phyloP scores from a whole-genome alignment of 495 filamentous ascomycete species.

The Penicillium longicatenatum region DNA sequence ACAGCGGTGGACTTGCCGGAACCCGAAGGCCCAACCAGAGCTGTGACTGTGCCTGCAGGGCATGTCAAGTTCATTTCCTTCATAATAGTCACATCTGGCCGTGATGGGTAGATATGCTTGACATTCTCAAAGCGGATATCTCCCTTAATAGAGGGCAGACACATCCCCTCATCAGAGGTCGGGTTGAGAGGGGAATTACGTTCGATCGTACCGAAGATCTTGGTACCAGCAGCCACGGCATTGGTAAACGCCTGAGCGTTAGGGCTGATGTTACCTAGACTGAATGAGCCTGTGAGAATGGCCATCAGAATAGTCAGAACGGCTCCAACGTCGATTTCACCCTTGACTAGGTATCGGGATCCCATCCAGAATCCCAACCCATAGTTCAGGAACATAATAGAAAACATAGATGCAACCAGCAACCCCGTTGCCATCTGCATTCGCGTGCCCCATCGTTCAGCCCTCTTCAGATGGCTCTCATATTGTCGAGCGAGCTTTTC shows the following conservation, averaged over 20 bases:
- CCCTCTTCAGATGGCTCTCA: conserved; percentile 68
- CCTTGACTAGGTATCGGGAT: conserved; percentile 70
- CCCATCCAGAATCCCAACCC: conserved; percentile 96
- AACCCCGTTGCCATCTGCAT: conserved; percentile 66
- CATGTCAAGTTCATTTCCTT: conserved; percentile 75
- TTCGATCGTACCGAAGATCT: conserved; percentile 93
- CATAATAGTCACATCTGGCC: conserved; percentile 88
- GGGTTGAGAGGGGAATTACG: conserved; percentile 86
- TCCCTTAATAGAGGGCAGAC: conserved; percentile 70
- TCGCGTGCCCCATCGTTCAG: conserved; percentile 77
- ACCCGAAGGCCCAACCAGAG: conserved; percentile 84
- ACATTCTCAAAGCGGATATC: conserved; percentile 80
- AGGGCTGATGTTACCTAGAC: conserved; percentile 84
- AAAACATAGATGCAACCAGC: conserved; percentile 84
- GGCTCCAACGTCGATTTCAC: conserved; percentile 56
- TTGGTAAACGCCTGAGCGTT: conserved; percentile 83
- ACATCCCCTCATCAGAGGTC: conserved; percentile 66
- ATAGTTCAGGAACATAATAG: conserved; percentile 84
- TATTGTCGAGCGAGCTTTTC: conserved; percentile 85
- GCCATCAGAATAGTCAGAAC: conserved; percentile 81
- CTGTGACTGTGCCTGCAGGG: conserved; percentile 83
- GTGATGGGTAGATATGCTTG: conserved; percentile 91
- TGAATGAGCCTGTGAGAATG: conserved; percentile 89
- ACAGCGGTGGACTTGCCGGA: conserved; percentile 93
- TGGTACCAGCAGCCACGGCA: conserved; percentile 77